Conservation (phyloP, 108 stramenopile genomes). For the Cyclostephanos invisitatus region DNA sequence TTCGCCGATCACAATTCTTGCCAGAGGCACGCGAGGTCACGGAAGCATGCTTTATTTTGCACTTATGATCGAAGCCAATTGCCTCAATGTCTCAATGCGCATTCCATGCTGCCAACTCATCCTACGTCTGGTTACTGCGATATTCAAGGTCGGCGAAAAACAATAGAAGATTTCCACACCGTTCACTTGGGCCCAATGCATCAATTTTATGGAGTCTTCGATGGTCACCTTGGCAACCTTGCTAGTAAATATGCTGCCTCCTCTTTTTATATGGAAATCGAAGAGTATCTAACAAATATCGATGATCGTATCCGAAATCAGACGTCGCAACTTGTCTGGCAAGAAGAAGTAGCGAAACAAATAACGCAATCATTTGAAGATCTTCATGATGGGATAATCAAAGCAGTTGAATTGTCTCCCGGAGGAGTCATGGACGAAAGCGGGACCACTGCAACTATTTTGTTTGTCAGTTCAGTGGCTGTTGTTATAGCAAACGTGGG, state of each 20-base stretch:
- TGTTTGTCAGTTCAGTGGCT: slow-evolving; percentile 63
- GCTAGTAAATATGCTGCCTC: slow-evolving; percentile 81
- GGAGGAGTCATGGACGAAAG: slow-evolving; percentile 67
- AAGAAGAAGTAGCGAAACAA: slow-evolving; percentile 41
- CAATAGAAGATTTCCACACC: slow-evolving; percentile 93
- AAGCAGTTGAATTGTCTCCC: slow-evolving; percentile 53
- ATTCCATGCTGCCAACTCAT: slow-evolving; percentile 85
- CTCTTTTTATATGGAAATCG: slow-evolving; percentile 51
- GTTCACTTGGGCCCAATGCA: slow-evolving; percentile 69
- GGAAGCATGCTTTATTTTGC: slow-evolving; percentile 86
- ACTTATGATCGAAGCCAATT: slow-evolving; percentile 67
- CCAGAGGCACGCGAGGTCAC: slow-evolving; percentile 70
- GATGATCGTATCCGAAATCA: slow-evolving; percentile 9
- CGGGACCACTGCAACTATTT: slow-evolving; percentile 80
- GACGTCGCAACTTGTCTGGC: slow-evolving; percentile 42
- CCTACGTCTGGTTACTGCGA: slow-evolving; percentile 82
- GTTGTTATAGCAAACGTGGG: slow-evolving; percentile 89
- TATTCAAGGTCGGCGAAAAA: slow-evolving; percentile 75
- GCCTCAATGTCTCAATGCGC: slow-evolving; percentile 86
- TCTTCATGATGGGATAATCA: slow-evolving; percentile 63
- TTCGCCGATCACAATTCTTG: slow-evolving; percentile 86
- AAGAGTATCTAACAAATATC: slow-evolving; percentile 39
- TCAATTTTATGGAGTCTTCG: slow-evolving; percentile 86
- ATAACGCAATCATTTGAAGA: slow-evolving; percentile 58
- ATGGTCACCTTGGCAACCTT: slow-evolving; percentile 69